phyloP scores from a whole-genome alignment of 1,284 basidiomycete species.

The Abortiporus biennis region DNA sequence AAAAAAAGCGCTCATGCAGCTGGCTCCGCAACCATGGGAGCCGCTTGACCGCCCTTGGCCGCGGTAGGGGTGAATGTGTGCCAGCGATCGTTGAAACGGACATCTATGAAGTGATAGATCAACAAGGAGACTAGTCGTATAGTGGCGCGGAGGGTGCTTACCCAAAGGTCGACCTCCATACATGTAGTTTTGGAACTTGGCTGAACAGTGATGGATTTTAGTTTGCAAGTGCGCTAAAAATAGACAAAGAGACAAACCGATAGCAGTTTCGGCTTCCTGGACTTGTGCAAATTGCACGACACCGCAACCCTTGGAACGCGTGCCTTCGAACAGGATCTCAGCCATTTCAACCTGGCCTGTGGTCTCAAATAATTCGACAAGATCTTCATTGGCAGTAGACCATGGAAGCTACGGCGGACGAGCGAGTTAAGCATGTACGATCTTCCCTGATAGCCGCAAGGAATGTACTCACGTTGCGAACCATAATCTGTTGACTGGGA shows the following conservation, averaged over 20 bases:
- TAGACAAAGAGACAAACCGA: slow-evolving; percentile 43
- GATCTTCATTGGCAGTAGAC: slow-evolving; percentile 98
- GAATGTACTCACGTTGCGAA: slow-evolving; percentile 78
- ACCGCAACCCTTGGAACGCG: slow-evolving; percentile 88
- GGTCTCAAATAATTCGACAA: slow-evolving; percentile 97
- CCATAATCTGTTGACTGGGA: slow-evolving; percentile 95
- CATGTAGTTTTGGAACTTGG: slow-evolving; percentile 89
- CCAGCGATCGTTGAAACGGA: slow-evolving; percentile 89
- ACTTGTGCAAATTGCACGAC: slow-evolving; percentile 93
- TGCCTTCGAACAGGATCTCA: slow-evolving; percentile 89
- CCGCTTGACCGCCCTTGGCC: slow-evolving; percentile 75
- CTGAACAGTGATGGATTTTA: slow-evolving; percentile 28
- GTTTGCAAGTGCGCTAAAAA: slow-evolving; percentile 2
- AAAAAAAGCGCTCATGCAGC: slow-evolving; percentile 10
- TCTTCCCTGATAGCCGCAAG: neutral
- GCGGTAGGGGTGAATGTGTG: slow-evolving; percentile 83
- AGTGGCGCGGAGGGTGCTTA: slow-evolving; percentile 28
- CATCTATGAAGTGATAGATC: slow-evolving; percentile 47
- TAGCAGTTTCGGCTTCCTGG: slow-evolving; percentile 88
- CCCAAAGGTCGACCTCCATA: slow-evolving; percentile 87
- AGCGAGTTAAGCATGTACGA: slow-evolving; percentile 9
- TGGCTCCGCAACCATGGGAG: slow-evolving; percentile 26
- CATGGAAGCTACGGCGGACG: slow-evolving; percentile 81
- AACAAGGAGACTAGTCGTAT: slow-evolving; percentile 2
- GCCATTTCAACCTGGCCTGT: slow-evolving; percentile 92